Base-by-base conservation (phyloP, 2,329 filamentous ascomycete genomes). In the Phyllosticta paracitricarpa region DNA sequence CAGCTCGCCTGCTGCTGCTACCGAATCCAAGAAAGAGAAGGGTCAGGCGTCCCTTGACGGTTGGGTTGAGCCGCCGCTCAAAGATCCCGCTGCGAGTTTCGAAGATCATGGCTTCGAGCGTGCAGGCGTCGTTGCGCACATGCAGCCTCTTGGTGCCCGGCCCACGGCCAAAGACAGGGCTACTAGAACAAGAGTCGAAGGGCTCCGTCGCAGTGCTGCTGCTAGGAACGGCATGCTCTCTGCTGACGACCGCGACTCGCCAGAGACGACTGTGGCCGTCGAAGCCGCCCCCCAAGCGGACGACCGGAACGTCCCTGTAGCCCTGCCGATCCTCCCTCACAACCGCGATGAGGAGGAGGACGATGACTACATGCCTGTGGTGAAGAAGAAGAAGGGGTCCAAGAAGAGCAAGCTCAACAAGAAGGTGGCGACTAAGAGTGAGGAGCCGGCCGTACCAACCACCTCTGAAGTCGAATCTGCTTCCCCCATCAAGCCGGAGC, bases 111-210 rank as follows among this genome's bases (percentile, higher is more conserved):
- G 88, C 54, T 81, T 94, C 66, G 79, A 87, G 68, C 81, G 87
- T 56, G 84, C 85, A 72, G 89, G 89, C 65, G 89, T 95, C 19
- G 79, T 95, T 62, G 87, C 89, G 73, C 87, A 87, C 68, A 96
- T 96, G 91, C 86, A 86, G 59, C 87, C 91, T 26, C 77, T 96
- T 61, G 91, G 91, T 51, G 82, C 85, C 60, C 79, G 86, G 66
- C 91, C 91, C 12, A 81, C 80, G 24, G 75, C 81, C 56, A 82
- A 84, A 70, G 78, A 85, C 65, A 84, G 85, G 75, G 77, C 78
- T 64, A 19, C 40, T n/a, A 79, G 81, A 66, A 72, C 80, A 62
- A 81, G 78, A 68, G 71, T 72, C 30, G 75, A 78, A 57, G 74
- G 73, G 54, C 71, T 73, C 24, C 73, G 75, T 58, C 76, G 77